These are phyloP conservation scores for Spathaspora sp. DNA, from an alignment of 805 yeast species.

Conservation along the genomic window DNA sequence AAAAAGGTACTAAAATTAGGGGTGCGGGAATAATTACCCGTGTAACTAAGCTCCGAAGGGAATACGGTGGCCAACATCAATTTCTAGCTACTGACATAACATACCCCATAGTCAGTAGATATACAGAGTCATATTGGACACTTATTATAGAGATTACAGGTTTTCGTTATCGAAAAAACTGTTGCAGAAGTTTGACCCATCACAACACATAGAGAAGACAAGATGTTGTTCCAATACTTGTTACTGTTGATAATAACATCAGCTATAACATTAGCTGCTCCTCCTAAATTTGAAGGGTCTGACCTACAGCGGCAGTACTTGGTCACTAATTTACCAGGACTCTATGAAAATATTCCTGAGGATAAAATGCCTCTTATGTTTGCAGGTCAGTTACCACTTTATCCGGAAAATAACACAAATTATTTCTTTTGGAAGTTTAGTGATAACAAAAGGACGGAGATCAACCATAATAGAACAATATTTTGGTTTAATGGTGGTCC, in stretches of 20 bases:
- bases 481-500: slow-evolving; percentile 99
- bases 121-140: neutral
- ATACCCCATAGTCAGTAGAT: neutral
- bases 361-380: slow-evolving; percentile 49
- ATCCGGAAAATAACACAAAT: slow-evolving; percentile 49
- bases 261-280: slow-evolving; percentile 5
- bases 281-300: slow-evolving; percentile 8
- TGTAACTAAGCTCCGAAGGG: neutral
- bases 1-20: neutral
- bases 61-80: neutral
- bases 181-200: neutral
- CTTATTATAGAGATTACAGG: neutral
- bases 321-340: slow-evolving; percentile 37
- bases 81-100: neutral
- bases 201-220: neutral
- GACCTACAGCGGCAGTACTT: slow-evolving; percentile 14
- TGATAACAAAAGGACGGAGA: slow-evolving; percentile 26
- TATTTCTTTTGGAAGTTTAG: slow-evolving; percentile 77
- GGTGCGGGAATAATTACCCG: neutral
- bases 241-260: neutral
- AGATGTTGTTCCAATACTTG: neutral
- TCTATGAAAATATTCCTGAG: slow-evolving; percentile 25
- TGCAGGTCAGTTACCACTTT: slow-evolving; percentile 64
- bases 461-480: slow-evolving; percentile 44
- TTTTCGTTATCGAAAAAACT: neutral